Evolutionary conservation across 805 yeast genomes (phyloP).

Genomic region (Kazachstania martiniae): DNA sequence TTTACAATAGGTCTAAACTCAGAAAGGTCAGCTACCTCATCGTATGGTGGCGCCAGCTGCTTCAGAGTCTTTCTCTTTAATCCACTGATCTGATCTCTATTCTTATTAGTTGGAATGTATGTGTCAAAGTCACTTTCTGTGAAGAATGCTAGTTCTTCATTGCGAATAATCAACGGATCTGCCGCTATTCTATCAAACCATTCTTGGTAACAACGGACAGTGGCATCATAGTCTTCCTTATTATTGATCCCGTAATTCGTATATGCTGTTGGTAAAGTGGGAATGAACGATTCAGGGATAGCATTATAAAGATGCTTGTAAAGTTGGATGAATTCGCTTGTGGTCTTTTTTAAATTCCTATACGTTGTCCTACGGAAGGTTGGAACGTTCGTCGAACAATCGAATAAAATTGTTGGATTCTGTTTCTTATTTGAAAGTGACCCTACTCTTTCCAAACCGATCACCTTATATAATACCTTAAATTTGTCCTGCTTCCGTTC

Average conservation of each 20-base stretch:
- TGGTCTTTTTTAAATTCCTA: conserved; percentile 70
- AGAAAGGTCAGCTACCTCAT: conserved; percentile 70
- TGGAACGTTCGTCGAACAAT: conserved; percentile 58
- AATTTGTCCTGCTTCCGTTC: conserved; percentile 15
- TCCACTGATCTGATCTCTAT: conserved; percentile 67
- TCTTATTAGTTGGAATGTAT: conserved; percentile 38
- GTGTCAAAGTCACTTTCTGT: conserved; percentile 63
- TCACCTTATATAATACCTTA: conserved; percentile 45
- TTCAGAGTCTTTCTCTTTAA: conserved; percentile 80
- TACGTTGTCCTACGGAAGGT: conserved; percentile 61
- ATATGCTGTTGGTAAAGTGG: conserved; percentile 66
- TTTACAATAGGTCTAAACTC: conserved; percentile 82
- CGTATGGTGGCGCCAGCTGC: conserved; percentile 87
- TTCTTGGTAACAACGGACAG: conserved; percentile 53
- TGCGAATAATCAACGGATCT: conserved; percentile 74
- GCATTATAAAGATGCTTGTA: conserved; percentile 70
- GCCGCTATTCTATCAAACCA: conserved; percentile 73
- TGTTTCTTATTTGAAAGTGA: conserved; percentile 43
- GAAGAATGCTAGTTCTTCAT: conserved; percentile 81
- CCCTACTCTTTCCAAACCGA: conserved; percentile 59
- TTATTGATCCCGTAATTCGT: conserved; percentile 79
- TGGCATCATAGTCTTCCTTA: conserved; percentile 59
- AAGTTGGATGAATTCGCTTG: conserved; percentile 63
- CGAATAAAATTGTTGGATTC: conserved; percentile 72
- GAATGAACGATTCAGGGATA: conserved; percentile 87